Evolutionary conservation across 345 rosid genomes (phyloP).

Genomic region (Brassica carinata): DNA sequence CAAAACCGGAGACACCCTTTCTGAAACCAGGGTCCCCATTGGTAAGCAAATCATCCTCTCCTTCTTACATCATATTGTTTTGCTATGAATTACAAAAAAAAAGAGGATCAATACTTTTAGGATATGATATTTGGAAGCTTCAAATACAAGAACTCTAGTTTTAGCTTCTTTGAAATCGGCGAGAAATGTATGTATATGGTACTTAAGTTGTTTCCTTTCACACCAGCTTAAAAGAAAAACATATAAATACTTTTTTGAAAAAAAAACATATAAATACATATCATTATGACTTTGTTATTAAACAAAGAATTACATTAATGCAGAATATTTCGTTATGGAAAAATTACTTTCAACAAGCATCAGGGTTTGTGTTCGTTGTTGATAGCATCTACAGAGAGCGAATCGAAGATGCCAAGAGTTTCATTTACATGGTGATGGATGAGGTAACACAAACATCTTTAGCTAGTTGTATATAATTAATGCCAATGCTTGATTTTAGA

Average conservation of each 20-base stretch:
- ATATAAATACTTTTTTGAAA: not conserved
- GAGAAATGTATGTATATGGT: constrained; percentile 23
- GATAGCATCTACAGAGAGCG: constrained; percentile 36
- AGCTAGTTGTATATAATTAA: not conserved
- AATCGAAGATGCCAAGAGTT: constrained; percentile 24
- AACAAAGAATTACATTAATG: not conserved
- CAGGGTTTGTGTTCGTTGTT: constrained; percentile 35
- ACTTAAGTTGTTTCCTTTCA: not conserved
- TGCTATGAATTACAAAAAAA: not conserved
- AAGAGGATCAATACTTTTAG: not conserved
- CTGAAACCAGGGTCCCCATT: constrained; percentile 7
- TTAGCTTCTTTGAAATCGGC: constrained; percentile 14
- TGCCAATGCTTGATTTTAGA: constrained; percentile 19
- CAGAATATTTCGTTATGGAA: constrained; percentile 13
- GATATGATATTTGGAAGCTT: constrained; percentile 5
- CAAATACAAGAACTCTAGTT: constrained; percentile 27
- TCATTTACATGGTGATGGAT: constrained; percentile 28
- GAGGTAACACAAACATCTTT: constrained; percentile 14
- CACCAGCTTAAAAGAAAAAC: not conserved
- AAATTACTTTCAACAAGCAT: not conserved
- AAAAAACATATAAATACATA: not conserved
- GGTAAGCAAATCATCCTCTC: constrained; percentile 4
- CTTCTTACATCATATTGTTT: not conserved
- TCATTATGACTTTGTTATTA: not conserved
- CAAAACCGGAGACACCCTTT: constrained; percentile 27